Evolutionary conservation across 108 stramenopile genomes (phyloP).

Genomic region (Skeletonema menzelii): DNA sequence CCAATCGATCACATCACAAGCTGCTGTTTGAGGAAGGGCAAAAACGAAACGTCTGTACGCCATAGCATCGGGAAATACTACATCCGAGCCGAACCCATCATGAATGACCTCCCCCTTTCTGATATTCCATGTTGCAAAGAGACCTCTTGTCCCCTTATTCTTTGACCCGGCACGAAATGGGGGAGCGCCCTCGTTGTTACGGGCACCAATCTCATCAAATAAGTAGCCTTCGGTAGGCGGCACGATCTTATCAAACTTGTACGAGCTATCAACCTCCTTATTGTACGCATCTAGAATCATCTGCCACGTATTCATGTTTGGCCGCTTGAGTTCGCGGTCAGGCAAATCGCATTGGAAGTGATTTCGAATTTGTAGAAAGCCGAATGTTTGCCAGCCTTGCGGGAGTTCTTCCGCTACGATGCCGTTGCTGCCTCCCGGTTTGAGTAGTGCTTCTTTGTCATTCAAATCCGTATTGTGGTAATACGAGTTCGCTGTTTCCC

Average conservation of each 20-base stretch:
- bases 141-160: constrained; percentile 14
- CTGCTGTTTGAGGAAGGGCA: neutral
- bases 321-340: neutral
- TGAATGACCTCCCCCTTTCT: constrained; percentile 31
- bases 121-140: constrained; percentile 24
- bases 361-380: too few relatives aligned
- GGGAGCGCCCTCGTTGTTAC: neutral
- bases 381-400: too few relatives aligned
- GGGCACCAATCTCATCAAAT: neutral
- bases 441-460: too few relatives aligned
- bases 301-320: neutral
- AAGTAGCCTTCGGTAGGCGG: constrained; percentile 13
- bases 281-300: constrained; percentile 1
- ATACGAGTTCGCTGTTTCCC: too few relatives aligned
- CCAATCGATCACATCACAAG: constrained; percentile 33
- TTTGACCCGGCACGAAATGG: constrained; percentile 11
- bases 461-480: too few relatives aligned
- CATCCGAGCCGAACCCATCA: constrained; percentile 8
- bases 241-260: constrained; percentile 8
- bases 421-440: too few relatives aligned
- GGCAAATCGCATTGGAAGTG: neutral
- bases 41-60: neutral
- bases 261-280: neutral
- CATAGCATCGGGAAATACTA: constrained; percentile 16
- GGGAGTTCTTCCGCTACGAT: too few relatives aligned